Percentiles rank a stretch among this genome's conserved stretches.
Evolutionary conservation across 306 rosid genomes (phyloP).

Genomic region (Gillenia trifoliata): DNA sequence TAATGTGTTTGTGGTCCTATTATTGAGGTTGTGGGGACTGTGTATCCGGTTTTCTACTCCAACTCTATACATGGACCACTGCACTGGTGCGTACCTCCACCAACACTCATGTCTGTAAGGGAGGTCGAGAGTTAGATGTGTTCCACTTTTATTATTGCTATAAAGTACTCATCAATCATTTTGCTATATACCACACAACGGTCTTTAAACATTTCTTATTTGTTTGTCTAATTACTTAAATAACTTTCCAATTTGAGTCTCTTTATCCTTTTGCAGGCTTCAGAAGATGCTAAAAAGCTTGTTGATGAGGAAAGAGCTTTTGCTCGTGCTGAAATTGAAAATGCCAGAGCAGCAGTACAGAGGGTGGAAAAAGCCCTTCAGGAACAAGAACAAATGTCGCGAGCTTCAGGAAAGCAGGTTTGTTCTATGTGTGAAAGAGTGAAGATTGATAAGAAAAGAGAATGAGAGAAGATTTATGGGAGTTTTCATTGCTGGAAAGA

Average conservation of each 20-base stretch:
- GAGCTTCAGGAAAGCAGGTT: constrained; percentile 78
- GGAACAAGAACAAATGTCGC: constrained; percentile 70
- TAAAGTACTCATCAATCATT: neutral
- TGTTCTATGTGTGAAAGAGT: constrained; percentile 9
- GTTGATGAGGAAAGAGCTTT: constrained; percentile 92
- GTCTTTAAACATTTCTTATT: neutral
- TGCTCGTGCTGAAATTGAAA: constrained; percentile 91
- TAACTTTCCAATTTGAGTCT: constrained; percentile 12
- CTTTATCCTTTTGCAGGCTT: constrained; percentile 56
- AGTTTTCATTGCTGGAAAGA: too few species aligned
- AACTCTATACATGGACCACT: too few species aligned
- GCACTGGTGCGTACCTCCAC: too few species aligned
- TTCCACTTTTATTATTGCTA: neutral
- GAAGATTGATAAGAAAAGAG: too few species aligned
- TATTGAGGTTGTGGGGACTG: too few species aligned
- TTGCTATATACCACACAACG: neutral
- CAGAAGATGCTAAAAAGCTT: constrained; percentile 85
- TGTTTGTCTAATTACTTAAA: neutral
- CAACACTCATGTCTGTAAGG: neutral
- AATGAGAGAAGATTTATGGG: too few species aligned
- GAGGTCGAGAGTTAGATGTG: neutral
- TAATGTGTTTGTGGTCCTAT: too few species aligned
- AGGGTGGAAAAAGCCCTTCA: constrained; percentile 83
- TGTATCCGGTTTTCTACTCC: too few species aligned
- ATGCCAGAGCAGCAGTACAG: constrained; percentile 90